Percentiles rank a stretch among this genome's conserved stretches.
Conservation (phyloP, 2,329 filamentous ascomycete species). For the Aspergillus pseudotamarii region DNA sequence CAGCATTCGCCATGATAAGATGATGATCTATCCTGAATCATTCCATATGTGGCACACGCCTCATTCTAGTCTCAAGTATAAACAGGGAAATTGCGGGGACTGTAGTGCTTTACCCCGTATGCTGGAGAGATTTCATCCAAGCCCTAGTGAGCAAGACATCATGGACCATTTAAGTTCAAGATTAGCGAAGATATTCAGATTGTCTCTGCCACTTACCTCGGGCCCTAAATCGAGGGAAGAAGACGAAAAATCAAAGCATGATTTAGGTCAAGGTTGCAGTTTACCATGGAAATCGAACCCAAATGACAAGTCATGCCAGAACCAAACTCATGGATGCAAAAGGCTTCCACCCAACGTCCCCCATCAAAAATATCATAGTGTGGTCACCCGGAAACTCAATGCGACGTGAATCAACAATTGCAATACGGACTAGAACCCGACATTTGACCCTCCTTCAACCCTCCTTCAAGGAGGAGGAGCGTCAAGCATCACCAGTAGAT, state of each 20-base stretch:
- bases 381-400: not conserved
- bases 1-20: not conserved
- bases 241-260: not conserved
- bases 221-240: not conserved
- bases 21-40: not conserved
- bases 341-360: not conserved
- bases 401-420: not conserved
- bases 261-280: not conserved
- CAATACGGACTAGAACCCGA: not conserved
- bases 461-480: not conserved
- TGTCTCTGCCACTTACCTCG: not conserved
- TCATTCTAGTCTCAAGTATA: not conserved
- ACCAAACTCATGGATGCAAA: not conserved
- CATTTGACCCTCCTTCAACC: not conserved
- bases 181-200: not conserved
- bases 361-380: not conserved
- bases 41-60: not conserved
- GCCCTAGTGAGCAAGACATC: not conserved
- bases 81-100: not conserved
- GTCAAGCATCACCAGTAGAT: not conserved
- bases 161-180: not conserved
- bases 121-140: not conserved
- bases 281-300: not conserved
- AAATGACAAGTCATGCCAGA: not conserved
- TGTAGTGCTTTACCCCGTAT: not conserved